phyloP scores from a whole-genome alignment of 2,329 filamentous ascomycete species.

The Monosporascus sp. region DNA sequence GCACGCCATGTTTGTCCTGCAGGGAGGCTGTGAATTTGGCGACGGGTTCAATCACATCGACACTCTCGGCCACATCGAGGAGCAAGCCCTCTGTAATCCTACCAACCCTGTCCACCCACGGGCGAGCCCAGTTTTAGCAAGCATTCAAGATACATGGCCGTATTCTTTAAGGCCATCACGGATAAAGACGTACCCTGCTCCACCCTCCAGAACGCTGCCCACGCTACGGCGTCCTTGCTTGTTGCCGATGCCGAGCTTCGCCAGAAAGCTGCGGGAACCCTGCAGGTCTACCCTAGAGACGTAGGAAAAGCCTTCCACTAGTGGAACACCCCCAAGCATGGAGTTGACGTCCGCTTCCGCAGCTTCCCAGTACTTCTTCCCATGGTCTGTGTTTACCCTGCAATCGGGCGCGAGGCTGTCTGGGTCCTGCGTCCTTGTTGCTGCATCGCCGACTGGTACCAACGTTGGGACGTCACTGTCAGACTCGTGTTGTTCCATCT shows the following conservation, averaged over 20 bases:
- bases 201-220: slow-evolving; percentile 31
- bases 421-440: not conserved
- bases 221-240: slow-evolving; percentile 26
- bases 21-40: slow-evolving; percentile 69
- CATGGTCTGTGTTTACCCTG: slow-evolving; percentile 22
- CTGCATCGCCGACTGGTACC: not conserved
- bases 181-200: slow-evolving; percentile 31
- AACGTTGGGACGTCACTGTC: no score
- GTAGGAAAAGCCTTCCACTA: slow-evolving; percentile 40
- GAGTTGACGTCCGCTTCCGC: slow-evolving; percentile 50
- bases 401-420: slow-evolving; percentile 12
- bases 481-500: no score
- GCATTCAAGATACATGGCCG: not conserved
- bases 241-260: slow-evolving; percentile 53
- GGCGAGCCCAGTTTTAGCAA: not conserved
- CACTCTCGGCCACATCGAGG: slow-evolving; percentile 58
- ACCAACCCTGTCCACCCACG: slow-evolving; percentile 56
- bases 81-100: slow-evolving; percentile 75
- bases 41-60: slow-evolving; percentile 84
- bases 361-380: slow-evolving; percentile 42
- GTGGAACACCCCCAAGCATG: slow-evolving; percentile 61
- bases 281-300: slow-evolving; percentile 67
- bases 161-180: not conserved
- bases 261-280: slow-evolving; percentile 64
- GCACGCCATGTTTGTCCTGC: slow-evolving; percentile 49